phyloP scores from a whole-genome alignment of 2,329 filamentous ascomycete species.

The Parasarocladium wereldwijsianum region DNA sequence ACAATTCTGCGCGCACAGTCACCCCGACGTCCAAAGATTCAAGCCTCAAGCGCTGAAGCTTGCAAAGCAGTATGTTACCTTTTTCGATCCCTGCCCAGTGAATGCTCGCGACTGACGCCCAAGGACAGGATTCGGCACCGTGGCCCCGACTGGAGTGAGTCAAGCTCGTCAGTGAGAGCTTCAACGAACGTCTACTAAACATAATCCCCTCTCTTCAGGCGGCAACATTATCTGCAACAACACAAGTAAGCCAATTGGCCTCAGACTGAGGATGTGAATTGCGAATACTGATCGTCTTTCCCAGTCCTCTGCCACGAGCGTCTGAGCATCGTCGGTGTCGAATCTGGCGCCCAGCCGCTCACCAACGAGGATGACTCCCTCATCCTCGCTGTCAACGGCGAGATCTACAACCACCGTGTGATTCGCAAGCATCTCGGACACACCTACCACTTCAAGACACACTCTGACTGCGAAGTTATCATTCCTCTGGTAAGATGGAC shows the following conservation, averaged over 20 bases:
- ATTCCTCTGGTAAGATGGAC: constrained; percentile 69
- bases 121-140: constrained; percentile 69
- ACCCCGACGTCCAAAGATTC: constrained; percentile 91
- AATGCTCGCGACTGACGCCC: not conserved
- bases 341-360: constrained; percentile 89
- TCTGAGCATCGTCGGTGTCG: constrained; percentile 93
- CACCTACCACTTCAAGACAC: constrained; percentile 93
- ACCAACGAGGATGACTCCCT: constrained; percentile 82
- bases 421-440: constrained; percentile 75
- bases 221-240: constrained; percentile 81
- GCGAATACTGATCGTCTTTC: constrained; percentile 12
- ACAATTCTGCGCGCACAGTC: constrained; percentile 29
- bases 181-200: constrained; percentile 13
- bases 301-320: constrained; percentile 91
- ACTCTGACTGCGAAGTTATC: constrained; percentile 97
- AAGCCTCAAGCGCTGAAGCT: constrained; percentile 89
- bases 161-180: not conserved
- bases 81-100: not conserved
- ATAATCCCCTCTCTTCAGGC: constrained; percentile 32
- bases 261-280: not conserved
- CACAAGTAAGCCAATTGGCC: constrained; percentile 54
- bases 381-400: constrained; percentile 92
- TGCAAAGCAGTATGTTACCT: constrained; percentile 67
- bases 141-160: constrained; percentile 96
- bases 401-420: constrained; percentile 98